These are phyloP conservation scores for Neostapfia colusana DNA, from an alignment of 176 grass and related monocot species.

Conservation along the genomic window DNA sequence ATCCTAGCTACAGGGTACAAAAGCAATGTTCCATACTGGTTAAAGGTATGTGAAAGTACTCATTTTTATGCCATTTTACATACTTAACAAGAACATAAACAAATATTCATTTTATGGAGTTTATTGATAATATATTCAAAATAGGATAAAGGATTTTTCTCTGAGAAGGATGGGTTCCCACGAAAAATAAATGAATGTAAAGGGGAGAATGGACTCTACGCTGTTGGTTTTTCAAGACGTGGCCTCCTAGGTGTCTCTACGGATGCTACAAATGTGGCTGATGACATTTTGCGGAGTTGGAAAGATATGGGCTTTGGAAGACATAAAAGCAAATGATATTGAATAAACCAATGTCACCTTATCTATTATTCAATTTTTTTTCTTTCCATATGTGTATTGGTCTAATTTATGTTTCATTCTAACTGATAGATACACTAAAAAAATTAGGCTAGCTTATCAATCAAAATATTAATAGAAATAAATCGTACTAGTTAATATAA, in stretches of 20 bases:
- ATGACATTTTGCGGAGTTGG: slow-evolving; percentile 53
- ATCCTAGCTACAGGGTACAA: slow-evolving; percentile 81
- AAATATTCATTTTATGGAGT: background rate
- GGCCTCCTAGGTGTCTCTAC: slow-evolving; percentile 70
- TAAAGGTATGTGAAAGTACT: slow-evolving; percentile 51
- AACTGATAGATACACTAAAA: slow-evolving; percentile 18
- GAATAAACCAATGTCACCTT: background rate
- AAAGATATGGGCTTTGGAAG: slow-evolving; percentile 12
- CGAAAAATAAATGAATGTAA: slow-evolving; percentile 73
- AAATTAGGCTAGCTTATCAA: slow-evolving; percentile 12
- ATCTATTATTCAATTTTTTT: slow-evolving; percentile 11
- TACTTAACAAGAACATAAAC: background rate
- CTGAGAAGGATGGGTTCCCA: slow-evolving; percentile 74
- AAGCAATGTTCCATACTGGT: slow-evolving; percentile 86
- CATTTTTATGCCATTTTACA: background rate
- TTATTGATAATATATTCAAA: background rate
- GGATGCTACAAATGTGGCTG: slow-evolving; percentile 61
- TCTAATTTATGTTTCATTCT: slow-evolving; percentile 26
- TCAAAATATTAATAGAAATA: background rate
- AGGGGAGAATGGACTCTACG: slow-evolving; percentile 72
- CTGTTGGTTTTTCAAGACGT: slow-evolving; percentile 68
- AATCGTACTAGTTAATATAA: slow-evolving; percentile 38
- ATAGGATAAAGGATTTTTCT: slow-evolving; percentile 84
- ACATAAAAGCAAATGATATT: slow-evolving; percentile 13
- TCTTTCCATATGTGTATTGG: slow-evolving; percentile 37